These are phyloP conservation scores for Periconia digitata DNA, from an alignment of 2,329 filamentous ascomycete species.

Conservation along the genomic window DNA sequence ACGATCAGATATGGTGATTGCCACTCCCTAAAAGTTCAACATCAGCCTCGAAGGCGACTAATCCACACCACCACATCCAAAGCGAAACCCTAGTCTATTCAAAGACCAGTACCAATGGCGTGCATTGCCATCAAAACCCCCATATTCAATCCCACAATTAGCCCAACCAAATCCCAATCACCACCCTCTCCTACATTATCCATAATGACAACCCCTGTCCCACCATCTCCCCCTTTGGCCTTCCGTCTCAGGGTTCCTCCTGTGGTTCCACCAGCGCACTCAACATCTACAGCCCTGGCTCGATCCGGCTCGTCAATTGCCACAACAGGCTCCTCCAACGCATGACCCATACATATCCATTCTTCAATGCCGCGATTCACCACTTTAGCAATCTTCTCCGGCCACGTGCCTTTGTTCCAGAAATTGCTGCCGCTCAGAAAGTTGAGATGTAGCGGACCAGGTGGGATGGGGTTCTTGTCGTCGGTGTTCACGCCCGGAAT, in stretches of 20 bases:
- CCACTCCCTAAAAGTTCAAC: too few species aligned
- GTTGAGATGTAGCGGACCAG: slow-evolving; percentile 77
- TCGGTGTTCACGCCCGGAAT: slow-evolving; percentile 47
- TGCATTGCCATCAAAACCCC: slow-evolving; percentile 36
- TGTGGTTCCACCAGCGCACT: slow-evolving; percentile 15
- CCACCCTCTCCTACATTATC: slow-evolving; percentile 88
- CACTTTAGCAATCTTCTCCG: slow-evolving; percentile 83
- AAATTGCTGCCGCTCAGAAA: slow-evolving; percentile 92
- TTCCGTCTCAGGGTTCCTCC: slow-evolving; percentile 42
- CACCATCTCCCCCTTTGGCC: slow-evolving; percentile 61
- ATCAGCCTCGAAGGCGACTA: too few species aligned
- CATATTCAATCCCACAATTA: slow-evolving; percentile 90
- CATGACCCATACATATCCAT: slow-evolving; percentile 59
- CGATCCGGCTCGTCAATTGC: neutral
- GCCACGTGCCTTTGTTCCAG: slow-evolving; percentile 90
- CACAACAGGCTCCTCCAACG: slow-evolving; percentile 24
- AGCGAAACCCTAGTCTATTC: too few species aligned
- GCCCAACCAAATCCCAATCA: slow-evolving; percentile 87
- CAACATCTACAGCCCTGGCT: slow-evolving; percentile 15
- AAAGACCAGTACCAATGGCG: neutral
- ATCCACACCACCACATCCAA: neutral
- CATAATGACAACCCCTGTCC: slow-evolving; percentile 85
- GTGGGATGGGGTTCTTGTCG: slow-evolving; percentile 44
- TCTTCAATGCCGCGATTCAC: slow-evolving; percentile 76
- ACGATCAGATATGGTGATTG: too few species aligned